Evolutionary conservation across 1,284 basidiomycete genomes (phyloP).

Genomic region (Tylopilus sp.): DNA sequence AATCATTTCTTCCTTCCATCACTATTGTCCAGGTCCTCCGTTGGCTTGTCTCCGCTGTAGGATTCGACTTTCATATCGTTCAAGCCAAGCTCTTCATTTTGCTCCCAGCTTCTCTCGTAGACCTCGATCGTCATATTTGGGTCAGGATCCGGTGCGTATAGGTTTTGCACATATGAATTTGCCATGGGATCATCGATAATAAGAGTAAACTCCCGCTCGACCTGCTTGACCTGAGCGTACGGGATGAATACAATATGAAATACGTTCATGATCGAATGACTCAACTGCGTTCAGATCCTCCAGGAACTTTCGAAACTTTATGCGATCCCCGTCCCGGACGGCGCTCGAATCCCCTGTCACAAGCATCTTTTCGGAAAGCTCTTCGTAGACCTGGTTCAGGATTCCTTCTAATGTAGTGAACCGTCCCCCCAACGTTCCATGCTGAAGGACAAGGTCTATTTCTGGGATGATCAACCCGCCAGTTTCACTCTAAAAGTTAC

Average conservation of each 20-base stretch:
- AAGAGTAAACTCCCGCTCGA: constrained; percentile 79
- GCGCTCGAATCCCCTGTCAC: constrained; percentile 67
- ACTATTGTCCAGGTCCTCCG: constrained; percentile 8
- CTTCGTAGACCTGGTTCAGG: constrained; percentile 92
- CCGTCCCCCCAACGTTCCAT: constrained; percentile 95
- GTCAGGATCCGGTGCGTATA: constrained; percentile 91
- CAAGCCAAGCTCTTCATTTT: constrained; percentile 94
- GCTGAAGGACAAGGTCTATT: constrained; percentile 89
- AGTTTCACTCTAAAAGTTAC: constrained; percentile 72
- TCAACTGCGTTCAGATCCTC: constrained; percentile 73
- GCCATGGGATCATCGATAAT: constrained; percentile 95
- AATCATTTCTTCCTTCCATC: constrained; percentile 2
- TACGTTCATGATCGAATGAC: neutral
- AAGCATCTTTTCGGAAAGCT: constrained; percentile 90
- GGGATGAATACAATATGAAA: neutral
- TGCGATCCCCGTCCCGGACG: constrained; percentile 45
- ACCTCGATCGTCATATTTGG: constrained; percentile 84
- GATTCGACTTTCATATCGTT: constrained; percentile 96
- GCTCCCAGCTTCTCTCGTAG: constrained; percentile 85
- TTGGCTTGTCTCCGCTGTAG: constrained; percentile 49
- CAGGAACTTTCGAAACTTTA: constrained; percentile 76
- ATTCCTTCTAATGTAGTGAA: constrained; percentile 98
- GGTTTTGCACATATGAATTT: constrained; percentile 95
- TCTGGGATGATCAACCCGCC: constrained; percentile 92
- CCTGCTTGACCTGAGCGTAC: constrained; percentile 65